These are phyloP conservation scores for Blastobotrys terrestris DNA, from an alignment of 805 yeast genomes.

Conservation along the genomic window DNA sequence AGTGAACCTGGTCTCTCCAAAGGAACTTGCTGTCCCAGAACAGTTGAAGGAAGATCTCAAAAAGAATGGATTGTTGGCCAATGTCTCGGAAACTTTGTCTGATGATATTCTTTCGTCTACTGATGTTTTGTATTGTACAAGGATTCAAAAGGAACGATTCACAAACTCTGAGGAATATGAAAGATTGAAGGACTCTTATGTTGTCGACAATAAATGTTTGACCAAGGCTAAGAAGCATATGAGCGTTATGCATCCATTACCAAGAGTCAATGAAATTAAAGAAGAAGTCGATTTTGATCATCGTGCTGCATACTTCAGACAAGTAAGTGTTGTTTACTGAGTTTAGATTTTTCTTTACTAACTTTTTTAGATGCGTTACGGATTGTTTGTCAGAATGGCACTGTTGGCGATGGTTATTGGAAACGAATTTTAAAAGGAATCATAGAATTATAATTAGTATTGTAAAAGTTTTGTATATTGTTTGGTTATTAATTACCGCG, in stretches of 20 bases:
- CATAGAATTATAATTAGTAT: not conserved
- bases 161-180: constrained; percentile 67
- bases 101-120: constrained; percentile 81
- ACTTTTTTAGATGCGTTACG: constrained; percentile 73
- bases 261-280: constrained; percentile 91
- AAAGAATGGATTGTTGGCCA: constrained; percentile 60
- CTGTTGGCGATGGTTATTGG: constrained; percentile 96
- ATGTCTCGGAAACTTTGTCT: constrained; percentile 72
- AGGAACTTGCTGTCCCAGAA: constrained; percentile 77
- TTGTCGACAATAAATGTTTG: constrained; percentile 87
- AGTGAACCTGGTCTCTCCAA: constrained; percentile 86
- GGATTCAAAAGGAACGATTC: constrained; percentile 97
- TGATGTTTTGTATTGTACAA: constrained; percentile 94
- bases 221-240: constrained; percentile 94
- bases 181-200: constrained; percentile 82
- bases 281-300: constrained; percentile 99
- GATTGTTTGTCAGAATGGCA: constrained; percentile 98
- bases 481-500: not conserved
- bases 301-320: constrained; percentile 99
- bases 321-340: constrained; percentile 31
- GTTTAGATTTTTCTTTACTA: constrained; percentile 3
- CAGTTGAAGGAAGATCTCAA: constrained; percentile 61
- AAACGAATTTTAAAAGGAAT: constrained; percentile 57
- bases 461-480: not conserved
- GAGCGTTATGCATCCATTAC: constrained; percentile 99